A percentile compares a stretch with the other conserved stretches of the same genome.
Conservation (phyloP, 306 rosid species). For the Acacia melanoxylon region DNA sequence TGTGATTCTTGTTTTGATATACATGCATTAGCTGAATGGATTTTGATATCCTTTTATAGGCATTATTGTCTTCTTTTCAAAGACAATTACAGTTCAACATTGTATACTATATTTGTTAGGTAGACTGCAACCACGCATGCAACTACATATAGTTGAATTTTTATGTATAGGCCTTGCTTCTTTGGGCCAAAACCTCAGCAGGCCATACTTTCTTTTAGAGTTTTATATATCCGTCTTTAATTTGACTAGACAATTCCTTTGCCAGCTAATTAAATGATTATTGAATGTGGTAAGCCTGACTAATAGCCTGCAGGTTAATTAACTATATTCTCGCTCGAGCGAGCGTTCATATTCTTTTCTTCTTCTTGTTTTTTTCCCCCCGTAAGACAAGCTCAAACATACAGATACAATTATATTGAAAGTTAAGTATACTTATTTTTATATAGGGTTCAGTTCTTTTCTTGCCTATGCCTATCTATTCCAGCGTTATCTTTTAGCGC, state of each 20-base stretch:
- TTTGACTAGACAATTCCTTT: background rate
- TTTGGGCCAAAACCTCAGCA: background rate
- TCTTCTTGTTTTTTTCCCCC: too few relatives aligned
- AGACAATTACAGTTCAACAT: conserved; percentile 14
- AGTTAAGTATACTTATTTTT: too few relatives aligned
- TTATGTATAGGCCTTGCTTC: background rate
- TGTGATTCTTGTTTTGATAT: too few relatives aligned
- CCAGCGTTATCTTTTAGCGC: too few relatives aligned
- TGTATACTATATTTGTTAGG: background rate
- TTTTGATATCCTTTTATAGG: conserved; percentile 22
- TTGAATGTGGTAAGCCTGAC: too few relatives aligned
- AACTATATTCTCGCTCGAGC: too few relatives aligned
- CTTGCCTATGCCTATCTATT: too few relatives aligned
- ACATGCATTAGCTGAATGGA: background rate
- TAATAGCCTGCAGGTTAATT: too few relatives aligned
- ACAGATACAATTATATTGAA: too few relatives aligned
- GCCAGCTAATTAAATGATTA: background rate
- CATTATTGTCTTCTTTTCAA: background rate
- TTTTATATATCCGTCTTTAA: background rate
- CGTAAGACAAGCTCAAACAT: too few relatives aligned
- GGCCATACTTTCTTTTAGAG: background rate
- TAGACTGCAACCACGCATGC: background rate
- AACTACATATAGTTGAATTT: background rate
- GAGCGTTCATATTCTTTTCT: too few relatives aligned
- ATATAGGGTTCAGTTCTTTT: too few relatives aligned